Evolutionary conservation across 1,284 basidiomycete genomes (phyloP), one percentile per base, ranked within the genome.

Genomic region (Ganoderma resinaceum): DNA sequence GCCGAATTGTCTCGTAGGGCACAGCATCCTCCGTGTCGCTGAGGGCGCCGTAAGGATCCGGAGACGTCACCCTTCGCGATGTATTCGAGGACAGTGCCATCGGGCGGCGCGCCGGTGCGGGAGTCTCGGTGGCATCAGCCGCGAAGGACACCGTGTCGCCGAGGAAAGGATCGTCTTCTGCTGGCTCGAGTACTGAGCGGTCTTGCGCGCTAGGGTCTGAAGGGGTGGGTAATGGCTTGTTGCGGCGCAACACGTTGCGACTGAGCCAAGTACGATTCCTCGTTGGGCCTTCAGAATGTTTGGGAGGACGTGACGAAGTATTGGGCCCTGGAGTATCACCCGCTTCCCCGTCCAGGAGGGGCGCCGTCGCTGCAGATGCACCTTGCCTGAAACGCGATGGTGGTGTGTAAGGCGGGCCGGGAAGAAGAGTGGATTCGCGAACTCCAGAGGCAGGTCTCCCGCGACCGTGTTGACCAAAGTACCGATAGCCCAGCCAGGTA

Each of bases 331-430:
- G 57, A n/a, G 46, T 46, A 29, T 40, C 37, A 0, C 61, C 64
- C 23, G 61, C 52, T 14, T 65, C 29, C 52, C 31, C 68, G 20
- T 55, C 43, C 5, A 35, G 26, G 20, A 60, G 43, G 6, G 66
- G 58, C 0, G 33, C 43, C 0, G 43, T 33, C 4, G 65, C 11
- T 3, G 55, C 35, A 2, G 61, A 42, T 35, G 37, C 33, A 2
- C 29, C 49, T 35, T 60, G 53, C 31, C 65, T 66, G 68, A 70
- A 69, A 14, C 55, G 31, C 35, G 66, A 37, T 18, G 79, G 75
- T 3, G 80, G 75, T 35, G 67, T 70, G 62, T 85, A 86, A 2
- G 76, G 78, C 16, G 84, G 82, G 1, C 85, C 85, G 5, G 80
- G 72, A 38, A 80, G 67, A 31, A 85, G 74, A 2, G 68, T 62